Evolutionary conservation across 2,329 filamentous ascomycete genomes (phyloP).

Genomic region (Trichoderma citrinoviride): DNA sequence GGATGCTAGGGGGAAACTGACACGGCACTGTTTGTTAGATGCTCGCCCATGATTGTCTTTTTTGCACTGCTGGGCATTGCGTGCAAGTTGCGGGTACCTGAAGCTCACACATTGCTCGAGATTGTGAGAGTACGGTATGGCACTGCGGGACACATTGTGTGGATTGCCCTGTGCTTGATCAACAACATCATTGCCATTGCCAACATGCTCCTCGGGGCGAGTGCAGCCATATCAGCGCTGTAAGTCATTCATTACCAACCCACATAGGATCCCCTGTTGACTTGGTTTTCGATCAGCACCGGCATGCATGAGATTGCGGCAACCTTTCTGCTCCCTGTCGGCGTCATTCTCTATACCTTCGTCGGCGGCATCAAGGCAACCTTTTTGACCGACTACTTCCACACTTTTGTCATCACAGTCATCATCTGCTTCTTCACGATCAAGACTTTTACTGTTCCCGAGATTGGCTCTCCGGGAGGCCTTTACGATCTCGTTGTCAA

Average conservation of each 20-base stretch:
- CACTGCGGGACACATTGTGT: conserved; percentile 47
- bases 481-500: conserved; percentile 51
- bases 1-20: neutral
- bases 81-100: conserved; percentile 51
- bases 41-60: conserved; percentile 55
- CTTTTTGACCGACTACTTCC: conserved; percentile 51
- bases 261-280: conserved; percentile 4
- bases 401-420: conserved; percentile 54
- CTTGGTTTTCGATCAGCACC: conserved; percentile 32
- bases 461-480: conserved; percentile 47
- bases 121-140: conserved; percentile 53
- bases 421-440: conserved; percentile 49
- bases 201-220: conserved; percentile 49
- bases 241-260: conserved; percentile 22
- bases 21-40: conserved; percentile 27
- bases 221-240: conserved; percentile 37
- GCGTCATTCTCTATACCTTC: conserved; percentile 41
- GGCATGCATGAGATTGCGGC: conserved; percentile 51
- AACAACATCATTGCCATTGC: conserved; percentile 54
- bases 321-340: conserved; percentile 44
- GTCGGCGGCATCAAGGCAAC: conserved; percentile 42
- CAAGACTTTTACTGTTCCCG: conserved; percentile 45
- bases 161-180: conserved; percentile 50
- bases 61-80: conserved; percentile 51
- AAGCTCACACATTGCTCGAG: conserved; percentile 54